Evolutionary conservation across 2,329 filamentous ascomycete genomes (phyloP), one percentile per base, ranked within the genome.

Genomic region (Beauveria scarabaeidicola): DNA sequence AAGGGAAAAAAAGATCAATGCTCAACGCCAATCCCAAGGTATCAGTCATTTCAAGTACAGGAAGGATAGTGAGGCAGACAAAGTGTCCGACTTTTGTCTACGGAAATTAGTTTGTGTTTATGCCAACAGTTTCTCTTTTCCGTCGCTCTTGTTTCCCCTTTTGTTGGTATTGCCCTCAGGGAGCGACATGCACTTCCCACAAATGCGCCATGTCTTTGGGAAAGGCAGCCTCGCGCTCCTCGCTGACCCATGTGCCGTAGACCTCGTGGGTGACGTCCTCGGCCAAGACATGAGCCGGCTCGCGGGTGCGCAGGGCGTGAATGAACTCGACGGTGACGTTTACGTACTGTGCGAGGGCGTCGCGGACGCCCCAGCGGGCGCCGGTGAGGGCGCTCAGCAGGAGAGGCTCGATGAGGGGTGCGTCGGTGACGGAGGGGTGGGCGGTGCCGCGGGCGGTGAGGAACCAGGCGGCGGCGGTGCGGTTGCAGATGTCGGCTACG

Each of bases 381-480:
- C 84, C 83, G 0, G 85, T 87, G 0, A 82, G 82, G 73, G 82
- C 81, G 59, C 80, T 78, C 48, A 88, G 74, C 29, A 88, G 72
- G 54, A 79, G 71, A 0, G 85, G 85, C 62, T 87, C 80, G 8
- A 89, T 77, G 3, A 88, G 73, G 0, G 85, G 84, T 17, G 85
- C 86, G 66, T 88, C 86, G 0, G 86, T 87, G 21, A 87, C 81
- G 10, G 79, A 83, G 0, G 86, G 84, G 65, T 89, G 86, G 0
- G 83, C 73, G 0, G 81, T 83, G 36, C 79, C 78, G 1, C 81
- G 66, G 29, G 76, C 77, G 1, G 81, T 83, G 65, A 82, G 68
- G 69, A 83, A 83, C 81, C 81, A 83, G 2, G 74, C 73, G 4
- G 76, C 67, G 50, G 76, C 74, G 15, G 75, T 70, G 58, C 77